Evolutionary conservation across 306 rosid species (phyloP), one percentile per base, ranked within the genome.

Genomic region (Parietaria judaica): DNA sequence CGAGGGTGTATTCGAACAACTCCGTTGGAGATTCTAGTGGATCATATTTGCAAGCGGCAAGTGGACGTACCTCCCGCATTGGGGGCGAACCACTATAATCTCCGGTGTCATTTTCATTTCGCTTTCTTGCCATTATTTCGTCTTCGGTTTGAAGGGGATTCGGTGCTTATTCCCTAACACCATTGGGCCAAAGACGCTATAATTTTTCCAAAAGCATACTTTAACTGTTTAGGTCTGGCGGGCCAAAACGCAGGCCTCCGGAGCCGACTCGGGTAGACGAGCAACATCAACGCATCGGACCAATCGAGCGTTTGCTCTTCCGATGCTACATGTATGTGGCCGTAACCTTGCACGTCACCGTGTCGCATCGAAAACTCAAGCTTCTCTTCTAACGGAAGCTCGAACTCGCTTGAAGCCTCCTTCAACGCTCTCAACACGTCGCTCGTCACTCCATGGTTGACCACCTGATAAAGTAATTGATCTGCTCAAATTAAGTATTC

Each of bases 371-470:
- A 44, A 69, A 71, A 46, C 57, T 67, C 74, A 36, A 66, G 67
- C 62, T 79, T 82, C 76, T 82, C 84, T 70, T 76, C 74, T 56
- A 73, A 31, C 12, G 87, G 72, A 61, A 79, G 88, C 15, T 64
- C 49, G 44, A 83, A 76, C 54, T 72, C 53, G 5, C 17, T 6
- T 45, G 72, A 23, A 45, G 44, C 70, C 35, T 79, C 74, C 65
- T 48, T 76, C 82, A 73, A 73, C 12, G 14, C 63, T 44, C 68
- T 56, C 55, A 73, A 1, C 54, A 79, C 56, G 31, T 70, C 63
- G 31, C 64, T 70, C 65, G 56, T 39, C 37, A 70, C 72, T 6
- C 76, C 78, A 55, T 82, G 84, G 56, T 79, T 79, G 1, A 76
- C 74, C 53, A 79, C 56, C 80, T 82, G 63, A 54, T 47, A 8